A percentile compares a stretch with the other conserved stretches of the same genome.
These are phyloP conservation scores for Rhodotorula paludigena DNA, from an alignment of 768 basidiomycete species.

Conservation along the genomic window DNA sequence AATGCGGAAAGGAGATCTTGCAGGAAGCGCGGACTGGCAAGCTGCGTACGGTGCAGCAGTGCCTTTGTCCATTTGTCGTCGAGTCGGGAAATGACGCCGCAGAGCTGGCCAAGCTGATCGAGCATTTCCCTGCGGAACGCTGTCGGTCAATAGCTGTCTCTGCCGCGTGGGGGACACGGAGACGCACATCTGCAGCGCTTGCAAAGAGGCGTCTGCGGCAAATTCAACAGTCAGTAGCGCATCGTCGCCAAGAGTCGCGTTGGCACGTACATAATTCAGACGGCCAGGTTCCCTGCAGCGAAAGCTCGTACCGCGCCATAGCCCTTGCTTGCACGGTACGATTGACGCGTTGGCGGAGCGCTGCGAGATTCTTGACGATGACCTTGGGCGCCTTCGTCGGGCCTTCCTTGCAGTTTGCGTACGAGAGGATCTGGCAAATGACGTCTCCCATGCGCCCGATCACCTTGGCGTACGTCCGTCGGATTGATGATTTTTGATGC, in stretches of 20 bases:
- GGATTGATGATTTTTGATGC: conserved; percentile 25
- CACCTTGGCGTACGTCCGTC: conserved; percentile 31
- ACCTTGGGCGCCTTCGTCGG: conserved; percentile 22
- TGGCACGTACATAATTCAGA: conserved; percentile 6
- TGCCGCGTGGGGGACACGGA: neutral
- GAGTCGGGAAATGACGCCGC: conserved; percentile 22
- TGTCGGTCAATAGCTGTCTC: neutral
- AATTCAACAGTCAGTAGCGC: no score
- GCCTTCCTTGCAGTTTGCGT: conserved; percentile 31
- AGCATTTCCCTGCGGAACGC: conserved; percentile 28
- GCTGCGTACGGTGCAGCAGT: conserved; percentile 35
- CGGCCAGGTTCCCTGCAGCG: conserved; percentile 37
- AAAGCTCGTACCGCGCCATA: conserved; percentile 37
- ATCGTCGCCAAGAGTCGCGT: no score
- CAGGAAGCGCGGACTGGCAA: conserved; percentile 37
- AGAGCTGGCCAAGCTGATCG: conserved; percentile 36
- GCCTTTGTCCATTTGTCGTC: conserved; percentile 37
- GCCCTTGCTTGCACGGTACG: conserved; percentile 18
- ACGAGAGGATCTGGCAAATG: conserved; percentile 30
- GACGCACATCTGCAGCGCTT: conserved; percentile 24
- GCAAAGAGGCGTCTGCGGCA: conserved; percentile 16
- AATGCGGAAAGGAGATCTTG: conserved; percentile 25
- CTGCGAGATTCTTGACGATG: conserved; percentile 35
- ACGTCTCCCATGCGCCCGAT: conserved; percentile 25
- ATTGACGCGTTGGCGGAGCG: conserved; percentile 18